Evolutionary conservation across 495 filamentous ascomycete species (phyloP).

Genomic region (Usnea hakonensis): DNA sequence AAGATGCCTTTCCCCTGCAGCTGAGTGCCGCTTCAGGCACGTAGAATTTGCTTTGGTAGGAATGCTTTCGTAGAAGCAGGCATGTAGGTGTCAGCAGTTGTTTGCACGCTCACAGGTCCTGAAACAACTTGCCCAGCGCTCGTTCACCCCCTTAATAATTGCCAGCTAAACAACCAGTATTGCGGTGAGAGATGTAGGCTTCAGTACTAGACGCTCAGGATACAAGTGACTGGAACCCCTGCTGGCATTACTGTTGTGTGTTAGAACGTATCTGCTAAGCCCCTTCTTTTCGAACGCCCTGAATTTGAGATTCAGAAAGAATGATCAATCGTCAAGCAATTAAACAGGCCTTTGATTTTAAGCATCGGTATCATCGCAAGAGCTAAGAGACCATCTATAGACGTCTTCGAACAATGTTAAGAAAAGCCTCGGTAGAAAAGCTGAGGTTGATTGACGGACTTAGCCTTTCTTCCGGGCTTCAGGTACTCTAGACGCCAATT

Average conservation of each 20-base stretch:
- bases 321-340: neutral
- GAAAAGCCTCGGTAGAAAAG: neutral
- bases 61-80: neutral
- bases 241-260: neutral
- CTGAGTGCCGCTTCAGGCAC: neutral
- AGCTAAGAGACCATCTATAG: neutral
- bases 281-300: neutral
- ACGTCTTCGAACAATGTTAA: neutral
- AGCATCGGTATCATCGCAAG: neutral
- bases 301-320: neutral
- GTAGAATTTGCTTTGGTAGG: neutral
- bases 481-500: neutral
- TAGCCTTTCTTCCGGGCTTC: neutral
- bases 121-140: neutral
- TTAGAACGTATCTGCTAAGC: neutral
- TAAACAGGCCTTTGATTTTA: neutral
- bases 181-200: neutral
- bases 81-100: neutral
- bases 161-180: neutral
- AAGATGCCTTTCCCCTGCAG: slow-evolving; percentile 1
- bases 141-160: neutral
- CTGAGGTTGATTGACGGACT: neutral
- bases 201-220: neutral
- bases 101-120: neutral
- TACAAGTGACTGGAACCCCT: neutral